Percentiles rank a stretch among this genome's conserved stretches.
These are phyloP conservation scores for Dryas drummondii DNA, from an alignment of 306 rosid genomes.

Conservation along the genomic window DNA sequence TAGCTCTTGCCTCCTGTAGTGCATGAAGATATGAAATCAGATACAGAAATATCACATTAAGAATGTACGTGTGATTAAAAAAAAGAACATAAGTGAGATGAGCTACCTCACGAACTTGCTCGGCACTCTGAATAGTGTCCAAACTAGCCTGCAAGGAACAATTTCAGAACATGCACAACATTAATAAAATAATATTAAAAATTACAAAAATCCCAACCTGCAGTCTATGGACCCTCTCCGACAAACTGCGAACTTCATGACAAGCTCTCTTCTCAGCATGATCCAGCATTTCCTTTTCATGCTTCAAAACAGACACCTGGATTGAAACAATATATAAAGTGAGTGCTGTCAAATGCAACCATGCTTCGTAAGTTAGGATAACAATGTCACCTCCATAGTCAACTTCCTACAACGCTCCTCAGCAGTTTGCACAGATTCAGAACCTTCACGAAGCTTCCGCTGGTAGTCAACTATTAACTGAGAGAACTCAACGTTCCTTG, in stretches of 20 bases:
- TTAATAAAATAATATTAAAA: not conserved
- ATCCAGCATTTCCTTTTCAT: slow-evolving; percentile 74
- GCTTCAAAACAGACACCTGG: slow-evolving; percentile 69
- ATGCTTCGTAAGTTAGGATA: not conserved
- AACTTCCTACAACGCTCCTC: slow-evolving; percentile 71
- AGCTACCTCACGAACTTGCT: slow-evolving; percentile 80
- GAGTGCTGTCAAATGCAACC: slow-evolving; percentile 7
- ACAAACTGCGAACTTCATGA: slow-evolving; percentile 70
- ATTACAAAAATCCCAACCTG: slow-evolving; percentile 54
- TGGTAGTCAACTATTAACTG: slow-evolving; percentile 83
- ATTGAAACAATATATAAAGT: slow-evolving; percentile 9
- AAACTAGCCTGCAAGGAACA: slow-evolving; percentile 64
- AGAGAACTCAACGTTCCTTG: slow-evolving; percentile 86
- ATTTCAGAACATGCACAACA: slow-evolving; percentile 34
- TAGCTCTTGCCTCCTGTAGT: slow-evolving; percentile 83
- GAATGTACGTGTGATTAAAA: not conserved
- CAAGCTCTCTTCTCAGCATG: slow-evolving; percentile 94
- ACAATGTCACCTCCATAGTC: slow-evolving; percentile 67
- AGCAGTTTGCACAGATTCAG: slow-evolving; percentile 69
- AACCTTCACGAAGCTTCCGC: slow-evolving; percentile 73
- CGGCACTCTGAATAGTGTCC: slow-evolving; percentile 79
- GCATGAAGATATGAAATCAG: not conserved
- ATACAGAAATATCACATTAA: not conserved
- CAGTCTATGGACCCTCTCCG: slow-evolving; percentile 78
- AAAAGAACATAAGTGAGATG: slow-evolving; percentile 4